Evolutionary conservation across 129 eudicot genomes (phyloP).

Genomic region (Solidago caesia): DNA sequence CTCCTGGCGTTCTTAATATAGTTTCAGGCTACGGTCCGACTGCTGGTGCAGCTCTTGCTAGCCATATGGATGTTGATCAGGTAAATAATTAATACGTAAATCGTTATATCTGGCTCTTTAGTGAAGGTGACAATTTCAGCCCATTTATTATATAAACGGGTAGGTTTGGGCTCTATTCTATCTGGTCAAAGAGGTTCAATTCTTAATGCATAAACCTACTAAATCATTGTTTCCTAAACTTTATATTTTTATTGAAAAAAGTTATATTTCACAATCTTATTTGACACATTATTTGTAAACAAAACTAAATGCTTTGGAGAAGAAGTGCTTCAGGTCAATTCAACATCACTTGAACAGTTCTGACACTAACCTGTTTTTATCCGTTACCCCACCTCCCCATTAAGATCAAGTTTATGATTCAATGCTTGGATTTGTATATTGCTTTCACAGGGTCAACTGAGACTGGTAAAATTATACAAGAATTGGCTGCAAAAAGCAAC

Average conservation of each 20-base stretch:
- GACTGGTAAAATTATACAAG: slow-evolving; percentile 51
- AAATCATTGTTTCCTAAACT: too few relatives aligned
- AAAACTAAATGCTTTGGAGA: too few relatives aligned
- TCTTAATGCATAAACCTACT: not conserved
- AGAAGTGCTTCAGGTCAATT: not conserved
- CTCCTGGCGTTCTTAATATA: slow-evolving; percentile 59
- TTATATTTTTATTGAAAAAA: too few relatives aligned
- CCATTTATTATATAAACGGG: not conserved
- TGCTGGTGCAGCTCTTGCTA: slow-evolving; percentile 69
- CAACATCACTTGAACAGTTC: not conserved
- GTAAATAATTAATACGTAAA: slow-evolving; percentile 14
- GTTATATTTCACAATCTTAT: too few relatives aligned
- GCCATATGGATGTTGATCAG: slow-evolving; percentile 69
- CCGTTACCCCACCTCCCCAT: not conserved
- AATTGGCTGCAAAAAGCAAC: slow-evolving; percentile 59
- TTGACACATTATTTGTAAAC: too few relatives aligned
- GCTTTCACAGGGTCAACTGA: slow-evolving; percentile 69
- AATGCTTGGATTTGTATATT: slow-evolving; percentile 35
- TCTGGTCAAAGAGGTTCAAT: not conserved
- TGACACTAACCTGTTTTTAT: not conserved
- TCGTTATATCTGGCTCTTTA: not conserved
- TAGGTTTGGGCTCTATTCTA: not conserved
- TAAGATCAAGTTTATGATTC: not conserved
- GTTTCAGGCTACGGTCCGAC: slow-evolving; percentile 64
- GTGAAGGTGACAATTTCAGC: not conserved